Evolutionary conservation across 805 yeast genomes (phyloP), one percentile per base, ranked within the genome.

Genomic region (Lipomyces yamadae): DNA sequence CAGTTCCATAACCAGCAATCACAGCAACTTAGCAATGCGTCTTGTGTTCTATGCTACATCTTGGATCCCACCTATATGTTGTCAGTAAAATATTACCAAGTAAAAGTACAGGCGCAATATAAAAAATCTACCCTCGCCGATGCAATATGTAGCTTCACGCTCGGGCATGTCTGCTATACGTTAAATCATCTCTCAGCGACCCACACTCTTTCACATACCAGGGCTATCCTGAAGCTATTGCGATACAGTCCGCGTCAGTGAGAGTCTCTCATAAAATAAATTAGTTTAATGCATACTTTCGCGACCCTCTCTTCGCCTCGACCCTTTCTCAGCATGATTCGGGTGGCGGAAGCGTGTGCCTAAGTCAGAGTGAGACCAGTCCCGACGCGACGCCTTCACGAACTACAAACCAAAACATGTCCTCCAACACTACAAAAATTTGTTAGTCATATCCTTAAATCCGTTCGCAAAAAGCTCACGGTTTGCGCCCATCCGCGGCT

Each of bases 261-360:
- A 24, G 24, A 24, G 1, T 15, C 7, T 3, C 33, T 3, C 37
- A 8, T 6, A 50, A 15, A 6, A 13, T 37, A 13, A 3, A 32
- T 29, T 52, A n/a, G 11, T 32, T 29, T 52, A 6, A 24, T 8
- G 30, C 69, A 35, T 32, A 70, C 73, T 76, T 89, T 90, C 56
- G 92, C 92, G 37, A 89, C 91, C 78, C 93, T 83, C 72, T 89
- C 92, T 67, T 89, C 93, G 4, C 88, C 93, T 72, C 92, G 83
- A 34, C 93, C 94, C 75, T 89, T 89, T 72, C 91, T 84, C 70
- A 89, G 81, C 29, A 89, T 79, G 48, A 90, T 84, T 77, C 95
- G 81, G 0, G 95, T 89, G 10, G 92, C 92, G 15, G 92, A 88
- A 4, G 92, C 90, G 78, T 70, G 73, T 4, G 73, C 72, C 71